Evolutionary conservation across 257 asterid genomes (phyloP), one percentile per base, ranked within the genome.

Genomic region (Solanum infundibuliforme): DNA sequence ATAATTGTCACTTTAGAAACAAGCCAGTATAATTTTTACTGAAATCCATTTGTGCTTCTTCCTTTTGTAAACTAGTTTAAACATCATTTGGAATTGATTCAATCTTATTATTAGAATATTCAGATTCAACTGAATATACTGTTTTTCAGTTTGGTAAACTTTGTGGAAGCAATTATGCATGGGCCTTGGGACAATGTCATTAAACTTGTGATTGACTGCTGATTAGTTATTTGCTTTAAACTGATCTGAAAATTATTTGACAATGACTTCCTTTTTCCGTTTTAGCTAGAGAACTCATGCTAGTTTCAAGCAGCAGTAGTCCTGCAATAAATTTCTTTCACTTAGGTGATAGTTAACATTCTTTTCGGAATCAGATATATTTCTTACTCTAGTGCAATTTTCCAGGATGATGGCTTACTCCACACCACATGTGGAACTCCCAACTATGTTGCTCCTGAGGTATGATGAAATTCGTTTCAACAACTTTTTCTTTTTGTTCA

Each of bases 361-460:
- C 13, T 29, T 16, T 58, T 12, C 29, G 48, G 7, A 36, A 20
- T 58, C 62, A 20, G 4, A 62, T 55, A 41, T 36, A 27, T 12
- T 77, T 84, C 75, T 75, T 25, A 46, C 65, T 88, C 58, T 39
- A 62, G 34, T 81, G 43, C 87, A 89, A 83, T 87, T 87, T 91
- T 83, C 83, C 95, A 96, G 99, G 99, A 93, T 84, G 99, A 96
- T 87, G 99, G 98, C 73, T 90, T 96, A 92, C 92, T 96, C 88
- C 99, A 96, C 88, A 96, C 99, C 31, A 94, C 99, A 16, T 96
- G 99, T 90, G 99, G 99, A 85, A 96, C 99, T 83, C 99, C 99
- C 75, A 96, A 96, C 87, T 96, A 96, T 85, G 99, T 95, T 74
- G 99, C 99, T 91, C 99, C 99, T 11, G 99, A 96, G 97, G 99